phyloP scores from a whole-genome alignment of 495 filamentous ascomycete genomes.

The Trichoderma erinaceum region DNA sequence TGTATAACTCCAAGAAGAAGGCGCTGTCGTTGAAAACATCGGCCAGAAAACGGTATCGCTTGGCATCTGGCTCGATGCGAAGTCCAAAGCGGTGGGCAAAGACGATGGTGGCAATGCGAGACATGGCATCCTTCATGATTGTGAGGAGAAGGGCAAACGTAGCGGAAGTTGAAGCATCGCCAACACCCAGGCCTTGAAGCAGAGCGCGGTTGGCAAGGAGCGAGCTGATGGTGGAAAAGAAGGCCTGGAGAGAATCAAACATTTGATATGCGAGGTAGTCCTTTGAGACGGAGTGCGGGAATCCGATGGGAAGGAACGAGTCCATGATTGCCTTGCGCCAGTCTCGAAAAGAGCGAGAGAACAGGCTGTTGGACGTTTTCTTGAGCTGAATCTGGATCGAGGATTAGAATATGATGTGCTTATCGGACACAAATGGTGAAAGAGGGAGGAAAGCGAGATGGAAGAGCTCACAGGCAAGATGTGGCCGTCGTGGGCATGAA shows the following conservation, averaged over 20 bases:
- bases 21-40: slow-evolving; percentile 91
- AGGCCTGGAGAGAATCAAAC: slow-evolving; percentile 86
- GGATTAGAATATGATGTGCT: not conserved
- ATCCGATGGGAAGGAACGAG: slow-evolving; percentile 89
- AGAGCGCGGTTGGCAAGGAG: slow-evolving; percentile 84
- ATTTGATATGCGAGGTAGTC: slow-evolving; percentile 77
- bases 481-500: slow-evolving; percentile 22
- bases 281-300: slow-evolving; percentile 80
- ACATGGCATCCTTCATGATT: slow-evolving; percentile 77
- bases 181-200: slow-evolving; percentile 87
- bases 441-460: not conserved
- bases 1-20: slow-evolving; percentile 83
- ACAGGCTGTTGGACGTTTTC: not conserved
- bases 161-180: slow-evolving; percentile 76
- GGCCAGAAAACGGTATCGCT: slow-evolving; percentile 82
- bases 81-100: slow-evolving; percentile 83
- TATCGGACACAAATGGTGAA: not conserved
- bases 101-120: slow-evolving; percentile 80
- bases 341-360: slow-evolving; percentile 13
- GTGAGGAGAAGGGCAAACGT: slow-evolving; percentile 82
- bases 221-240: slow-evolving; percentile 87
- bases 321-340: slow-evolving; percentile 43
- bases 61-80: slow-evolving; percentile 90
- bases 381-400: not conserved
- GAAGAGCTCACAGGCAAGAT: slow-evolving; percentile 21